These are phyloP conservation scores for Gastrodia elata DNA, from an alignment of 106 monocot genomes.

Conservation along the genomic window DNA sequence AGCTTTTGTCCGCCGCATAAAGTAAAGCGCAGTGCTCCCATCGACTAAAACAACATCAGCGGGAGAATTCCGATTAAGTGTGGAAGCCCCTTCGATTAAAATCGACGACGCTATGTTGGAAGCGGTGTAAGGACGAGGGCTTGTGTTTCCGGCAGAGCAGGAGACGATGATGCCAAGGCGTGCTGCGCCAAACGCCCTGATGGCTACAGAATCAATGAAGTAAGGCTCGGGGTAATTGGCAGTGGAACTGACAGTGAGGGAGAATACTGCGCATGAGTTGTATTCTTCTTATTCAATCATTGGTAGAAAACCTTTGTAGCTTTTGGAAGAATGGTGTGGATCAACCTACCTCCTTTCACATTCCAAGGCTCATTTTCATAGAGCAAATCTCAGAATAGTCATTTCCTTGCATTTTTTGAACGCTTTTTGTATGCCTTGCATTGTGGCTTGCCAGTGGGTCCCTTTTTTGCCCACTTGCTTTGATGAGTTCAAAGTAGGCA, in stretches of 20 bases:
- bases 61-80: conserved; percentile 42
- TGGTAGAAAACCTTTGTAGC: too few relatives aligned
- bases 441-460: too few relatives aligned
- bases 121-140: conserved; percentile 24
- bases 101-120: conserved; percentile 48
- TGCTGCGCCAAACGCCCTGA: conserved; percentile 27
- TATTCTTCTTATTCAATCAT: too few relatives aligned
- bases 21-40: conserved; percentile 24
- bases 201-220: conserved; percentile 25
- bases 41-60: conserved; percentile 32
- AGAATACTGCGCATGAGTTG: too few relatives aligned
- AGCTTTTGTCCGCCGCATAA: conserved; percentile 17
- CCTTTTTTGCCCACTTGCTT: too few relatives aligned
- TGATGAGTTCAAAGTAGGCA: too few relatives aligned
- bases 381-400: too few relatives aligned
- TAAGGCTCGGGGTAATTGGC: conserved; percentile 16
- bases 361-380: too few relatives aligned
- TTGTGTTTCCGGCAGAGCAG: conserved; percentile 40
- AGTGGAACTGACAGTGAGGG: conserved; percentile 19
- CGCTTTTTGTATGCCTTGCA: too few relatives aligned
- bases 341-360: too few relatives aligned
- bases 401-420: too few relatives aligned
- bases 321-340: too few relatives aligned
- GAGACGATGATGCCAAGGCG: conserved; percentile 31
- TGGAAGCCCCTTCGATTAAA: conserved; percentile 46